phyloP scores from a whole-genome alignment of 2,329 filamentous ascomycete species.

The Sphaerulina populicola region DNA sequence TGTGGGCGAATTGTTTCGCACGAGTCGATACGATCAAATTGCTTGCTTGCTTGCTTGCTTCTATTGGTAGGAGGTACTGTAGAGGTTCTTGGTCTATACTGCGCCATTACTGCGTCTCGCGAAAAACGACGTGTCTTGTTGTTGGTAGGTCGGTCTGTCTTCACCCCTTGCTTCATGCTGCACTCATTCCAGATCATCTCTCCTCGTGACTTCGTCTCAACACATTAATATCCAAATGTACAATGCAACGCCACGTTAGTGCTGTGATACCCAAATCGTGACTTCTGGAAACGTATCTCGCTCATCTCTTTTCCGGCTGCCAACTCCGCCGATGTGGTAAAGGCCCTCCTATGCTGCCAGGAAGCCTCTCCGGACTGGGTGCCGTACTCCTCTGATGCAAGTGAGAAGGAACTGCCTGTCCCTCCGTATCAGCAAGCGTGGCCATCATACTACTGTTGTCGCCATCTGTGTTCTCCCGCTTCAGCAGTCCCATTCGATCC shows the following conservation, averaged over 20 bases:
- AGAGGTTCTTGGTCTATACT: too few species aligned
- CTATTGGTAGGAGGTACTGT: too few species aligned
- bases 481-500: conserved; percentile 14
- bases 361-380: conserved; percentile 1
- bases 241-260: not conserved
- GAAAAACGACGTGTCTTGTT: not conserved
- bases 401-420: not conserved
- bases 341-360: not conserved
- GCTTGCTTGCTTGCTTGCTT: not conserved
- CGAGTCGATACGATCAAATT: not conserved
- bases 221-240: not conserved
- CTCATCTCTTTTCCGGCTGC: conserved; percentile 1
- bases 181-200: not conserved
- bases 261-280: not conserved
- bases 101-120: not conserved
- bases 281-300: not conserved
- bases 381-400: conserved; percentile 1
- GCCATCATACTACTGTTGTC: conserved; percentile 16
- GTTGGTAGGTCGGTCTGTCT: not conserved
- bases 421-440: conserved; percentile 15
- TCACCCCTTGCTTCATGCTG: conserved; percentile 4
- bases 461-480: conserved; percentile 8
- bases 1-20: not conserved
- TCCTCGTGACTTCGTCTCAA: not conserved
- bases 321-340: conserved; percentile 10